phyloP scores from a whole-genome alignment of 179 eudicot genomes.

The Pouteria campechiana region DNA sequence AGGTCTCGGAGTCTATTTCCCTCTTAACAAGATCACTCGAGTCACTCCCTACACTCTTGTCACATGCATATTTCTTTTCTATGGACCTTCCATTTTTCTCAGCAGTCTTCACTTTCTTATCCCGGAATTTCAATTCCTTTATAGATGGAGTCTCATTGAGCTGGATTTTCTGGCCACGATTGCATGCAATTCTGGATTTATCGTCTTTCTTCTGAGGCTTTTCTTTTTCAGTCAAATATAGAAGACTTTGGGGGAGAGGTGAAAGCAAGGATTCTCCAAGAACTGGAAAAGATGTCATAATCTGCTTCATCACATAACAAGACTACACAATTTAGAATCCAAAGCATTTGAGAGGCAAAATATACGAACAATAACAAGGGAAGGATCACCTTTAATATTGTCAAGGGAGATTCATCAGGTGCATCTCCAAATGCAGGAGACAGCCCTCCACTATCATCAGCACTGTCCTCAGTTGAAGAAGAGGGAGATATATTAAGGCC shows the following conservation, averaged over 20 bases:
- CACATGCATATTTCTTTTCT: conserved; percentile 18
- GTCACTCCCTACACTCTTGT: conserved; percentile 2
- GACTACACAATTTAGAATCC: not conserved
- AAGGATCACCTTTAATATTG: conserved; percentile 65
- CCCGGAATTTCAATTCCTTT: too few relatives aligned
- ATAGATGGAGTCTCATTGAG: too few relatives aligned
- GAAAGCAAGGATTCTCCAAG: conserved; percentile 44
- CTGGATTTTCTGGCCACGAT: conserved; percentile 19
- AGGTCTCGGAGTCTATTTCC: conserved; percentile 34
- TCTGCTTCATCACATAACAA: conserved; percentile 37
- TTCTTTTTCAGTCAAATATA: conserved; percentile 36
- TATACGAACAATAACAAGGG: conserved; percentile 7
- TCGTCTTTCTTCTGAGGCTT: conserved; percentile 18
- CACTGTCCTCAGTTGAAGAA: conserved; percentile 61
- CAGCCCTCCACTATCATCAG: conserved; percentile 42
- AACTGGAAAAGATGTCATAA: conserved; percentile 77
- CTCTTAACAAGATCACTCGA: conserved; percentile 15
- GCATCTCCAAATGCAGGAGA: conserved; percentile 22
- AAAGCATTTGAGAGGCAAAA: conserved; percentile 1
- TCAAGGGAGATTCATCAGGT: conserved; percentile 54
- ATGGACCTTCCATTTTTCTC: conserved; percentile 19
- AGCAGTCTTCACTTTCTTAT: conserved; percentile 17
- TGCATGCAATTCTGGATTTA: conserved; percentile 18
- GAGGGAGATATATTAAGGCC: conserved; percentile 93
- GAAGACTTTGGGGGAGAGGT: conserved; percentile 56